Evolutionary conservation across 768 basidiomycete genomes (phyloP).

Genomic region (Solioccasus polychromus): DNA sequence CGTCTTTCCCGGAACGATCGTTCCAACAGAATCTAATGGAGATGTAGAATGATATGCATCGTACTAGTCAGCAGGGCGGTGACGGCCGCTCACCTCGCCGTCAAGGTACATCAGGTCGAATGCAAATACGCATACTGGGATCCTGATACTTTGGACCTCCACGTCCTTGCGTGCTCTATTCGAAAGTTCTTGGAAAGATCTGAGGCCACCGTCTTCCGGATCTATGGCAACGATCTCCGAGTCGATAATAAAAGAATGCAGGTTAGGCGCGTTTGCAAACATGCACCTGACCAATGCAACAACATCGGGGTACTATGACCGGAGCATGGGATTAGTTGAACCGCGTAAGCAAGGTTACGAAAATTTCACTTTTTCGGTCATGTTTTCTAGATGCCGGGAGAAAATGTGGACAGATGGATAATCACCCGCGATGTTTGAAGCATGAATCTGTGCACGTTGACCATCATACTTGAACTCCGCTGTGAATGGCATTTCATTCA

Average conservation of each 20-base stretch:
- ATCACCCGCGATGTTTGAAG: conserved; percentile 26
- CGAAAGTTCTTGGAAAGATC: conserved; percentile 84
- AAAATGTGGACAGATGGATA: conserved; percentile 59
- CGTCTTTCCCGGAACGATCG: conserved; percentile 72
- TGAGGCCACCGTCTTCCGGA: conserved; percentile 54
- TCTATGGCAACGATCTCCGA: conserved; percentile 88
- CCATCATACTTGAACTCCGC: conserved; percentile 94
- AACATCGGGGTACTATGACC: conserved; percentile 76
- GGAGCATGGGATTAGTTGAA: conserved; percentile 12
- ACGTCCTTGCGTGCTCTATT: conserved; percentile 85
- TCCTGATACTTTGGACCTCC: conserved; percentile 64
- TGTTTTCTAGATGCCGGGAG: conserved; percentile 87
- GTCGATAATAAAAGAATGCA: conserved; percentile 73
- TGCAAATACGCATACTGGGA: conserved; percentile 78
- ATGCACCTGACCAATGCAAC: conserved; percentile 53
- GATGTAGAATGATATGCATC: conserved; percentile 1
- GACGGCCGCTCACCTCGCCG: conserved; percentile 54
- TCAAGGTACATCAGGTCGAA: conserved; percentile 91
- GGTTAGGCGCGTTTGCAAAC: conserved; percentile 39
- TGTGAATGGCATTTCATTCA: conserved; percentile 64
- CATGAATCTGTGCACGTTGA: conserved; percentile 82
- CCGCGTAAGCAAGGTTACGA: not conserved
- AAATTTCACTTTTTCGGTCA: conserved; percentile 74
- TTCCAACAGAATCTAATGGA: conserved; percentile 58
- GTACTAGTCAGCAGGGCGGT: not conserved